phyloP scores from a whole-genome alignment of 2,329 filamentous ascomycete genomes.

The Metarhizium sp. region DNA sequence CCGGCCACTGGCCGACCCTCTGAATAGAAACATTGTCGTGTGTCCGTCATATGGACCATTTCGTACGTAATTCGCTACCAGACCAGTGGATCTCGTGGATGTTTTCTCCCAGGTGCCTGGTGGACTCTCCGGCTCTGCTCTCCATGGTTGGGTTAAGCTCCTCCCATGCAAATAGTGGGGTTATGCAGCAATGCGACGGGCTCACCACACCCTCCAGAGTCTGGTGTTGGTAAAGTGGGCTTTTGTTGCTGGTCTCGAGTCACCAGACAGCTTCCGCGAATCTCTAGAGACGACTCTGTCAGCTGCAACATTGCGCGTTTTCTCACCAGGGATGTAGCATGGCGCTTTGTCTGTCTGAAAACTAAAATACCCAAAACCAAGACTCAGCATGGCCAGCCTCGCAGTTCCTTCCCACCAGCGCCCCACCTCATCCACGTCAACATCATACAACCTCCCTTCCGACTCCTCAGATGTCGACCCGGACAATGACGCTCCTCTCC shows the following conservation, averaged over 20 bases:
- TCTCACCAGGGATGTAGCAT: constrained; percentile 1
- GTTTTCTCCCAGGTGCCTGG: too few relatives aligned
- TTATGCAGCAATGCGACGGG: constrained; percentile 10
- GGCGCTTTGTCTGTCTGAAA: neutral
- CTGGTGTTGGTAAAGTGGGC: neutral
- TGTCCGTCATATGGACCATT: too few relatives aligned
- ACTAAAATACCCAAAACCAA: neutral
- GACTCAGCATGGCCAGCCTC: constrained; percentile 16
- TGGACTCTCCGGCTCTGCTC: too few relatives aligned
- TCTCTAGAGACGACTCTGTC: neutral
- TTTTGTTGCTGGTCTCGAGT: too few relatives aligned
- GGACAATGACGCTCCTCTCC: constrained; percentile 62
- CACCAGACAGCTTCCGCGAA: too few relatives aligned
- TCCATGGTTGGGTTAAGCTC: neutral
- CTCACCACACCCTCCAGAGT: neutral
- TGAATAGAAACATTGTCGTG: too few relatives aligned
- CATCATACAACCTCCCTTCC: constrained; percentile 7
- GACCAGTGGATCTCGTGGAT: neutral
- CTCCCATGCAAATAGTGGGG: constrained; percentile 11
- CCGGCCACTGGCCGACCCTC: too few relatives aligned
- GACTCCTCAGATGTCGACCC: constrained; percentile 16
- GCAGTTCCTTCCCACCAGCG: constrained; percentile 19
- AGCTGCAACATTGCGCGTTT: neutral
- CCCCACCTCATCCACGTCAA: constrained; percentile 9
- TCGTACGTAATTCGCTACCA: neutral